Evolutionary conservation across 257 asterid species (phyloP).

Genomic region (Verbascum thapsus): DNA sequence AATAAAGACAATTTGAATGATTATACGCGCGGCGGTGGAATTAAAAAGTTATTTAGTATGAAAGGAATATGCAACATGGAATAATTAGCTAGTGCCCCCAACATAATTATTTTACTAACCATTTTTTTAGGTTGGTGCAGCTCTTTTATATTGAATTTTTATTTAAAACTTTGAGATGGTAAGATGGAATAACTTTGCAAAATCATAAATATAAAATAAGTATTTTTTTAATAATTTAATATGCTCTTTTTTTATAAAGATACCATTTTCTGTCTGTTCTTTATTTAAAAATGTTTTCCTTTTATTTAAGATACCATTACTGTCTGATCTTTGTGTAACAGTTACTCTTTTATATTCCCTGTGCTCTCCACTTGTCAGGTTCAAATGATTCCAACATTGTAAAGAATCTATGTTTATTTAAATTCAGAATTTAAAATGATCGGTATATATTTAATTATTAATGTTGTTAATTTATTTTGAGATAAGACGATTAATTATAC

Average conservation of each 20-base stretch:
- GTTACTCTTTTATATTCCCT: slow-evolving; percentile 22
- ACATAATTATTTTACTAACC: slow-evolving; percentile 31
- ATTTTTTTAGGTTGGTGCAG: too few relatives aligned
- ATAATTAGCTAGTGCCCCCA: slow-evolving; percentile 26
- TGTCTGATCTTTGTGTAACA: slow-evolving; percentile 45
- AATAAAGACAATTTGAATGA: not conserved
- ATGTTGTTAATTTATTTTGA: too few relatives aligned
- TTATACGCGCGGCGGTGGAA: slow-evolving; percentile 34
- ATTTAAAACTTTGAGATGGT: slow-evolving; percentile 2
- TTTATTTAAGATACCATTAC: slow-evolving; percentile 38
- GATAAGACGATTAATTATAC: too few relatives aligned
- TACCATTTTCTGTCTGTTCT: too few relatives aligned
- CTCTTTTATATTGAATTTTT: slow-evolving; percentile 4
- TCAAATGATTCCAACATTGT: slow-evolving; percentile 25
- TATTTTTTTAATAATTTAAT: not conserved
- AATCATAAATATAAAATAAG: too few relatives aligned
- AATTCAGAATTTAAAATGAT: not conserved
- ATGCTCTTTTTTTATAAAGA: too few relatives aligned
- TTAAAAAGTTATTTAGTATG: slow-evolving; percentile 2
- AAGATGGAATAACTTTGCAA: slow-evolving; percentile 36
- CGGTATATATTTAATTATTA: too few relatives aligned
- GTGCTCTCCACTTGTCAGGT: slow-evolving; percentile 34
- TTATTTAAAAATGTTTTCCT: too few relatives aligned
- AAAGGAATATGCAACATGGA: slow-evolving; percentile 19
- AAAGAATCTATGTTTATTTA: slow-evolving; percentile 31